Evolutionary conservation across 768 basidiomycete genomes (phyloP), one percentile per base, ranked within the genome.

Genomic region (Pisolithus sp.): DNA sequence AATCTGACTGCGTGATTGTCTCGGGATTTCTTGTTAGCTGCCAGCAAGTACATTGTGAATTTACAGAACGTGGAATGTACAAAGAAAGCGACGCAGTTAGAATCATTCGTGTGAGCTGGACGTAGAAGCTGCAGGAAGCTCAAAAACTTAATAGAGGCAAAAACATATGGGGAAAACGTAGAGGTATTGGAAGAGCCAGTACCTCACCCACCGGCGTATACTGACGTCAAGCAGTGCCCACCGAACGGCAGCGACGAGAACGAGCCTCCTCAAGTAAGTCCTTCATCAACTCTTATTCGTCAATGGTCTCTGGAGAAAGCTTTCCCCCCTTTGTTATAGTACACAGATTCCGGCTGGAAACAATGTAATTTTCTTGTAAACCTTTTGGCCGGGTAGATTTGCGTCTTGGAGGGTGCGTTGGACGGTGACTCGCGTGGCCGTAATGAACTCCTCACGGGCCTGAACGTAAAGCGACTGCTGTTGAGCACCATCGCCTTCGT

Each of bases 351-450:
- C 21, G 49, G 26, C 53, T 59, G 37, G 55, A 54, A 5, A 63
- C 62, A 12, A 61, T 54, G 37, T 63, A 63, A 4, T 57, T 62
- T 41, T 53, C 60, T 31, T 59, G 50, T 63, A 63, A 4, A 59
- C 62, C 44, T 53, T 62, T 31, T 59, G 50, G 3, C 56, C 45
- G 2, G 57, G 62, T 18, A 63, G 40, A 39, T 51, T 46, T 2
- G 59, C 57, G 2, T 52, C 52, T 26, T 48, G 28, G 44, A 63
- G 49, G 49, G 53, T 57, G 18, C 18, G 20, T 42, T 54, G 46
- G 7, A 63, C 52, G 36, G 38, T 59, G 17, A 48, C 36, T 6
- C 55, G 52, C 5, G 62, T 63, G 38, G 57, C 49, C 24, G 55
- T 41, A 24, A 63, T 57, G 46, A 59, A 63, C 26, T 63, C 38